phyloP scores from a whole-genome alignment of 495 filamentous ascomycete species.

The Hypoxylon fuscum region DNA sequence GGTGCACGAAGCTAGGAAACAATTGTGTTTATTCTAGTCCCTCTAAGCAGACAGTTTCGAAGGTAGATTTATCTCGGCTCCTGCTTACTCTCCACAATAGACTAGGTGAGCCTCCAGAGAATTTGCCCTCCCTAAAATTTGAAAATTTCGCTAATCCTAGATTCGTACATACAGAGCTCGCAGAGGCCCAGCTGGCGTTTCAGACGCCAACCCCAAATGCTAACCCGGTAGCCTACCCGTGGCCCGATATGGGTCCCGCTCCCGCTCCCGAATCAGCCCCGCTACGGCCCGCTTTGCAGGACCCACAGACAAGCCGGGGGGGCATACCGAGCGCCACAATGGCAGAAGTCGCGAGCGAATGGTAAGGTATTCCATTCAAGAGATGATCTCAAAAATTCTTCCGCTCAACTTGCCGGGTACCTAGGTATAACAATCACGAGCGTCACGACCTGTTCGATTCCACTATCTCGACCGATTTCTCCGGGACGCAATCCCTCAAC shows the following conservation, averaged over 20 bases:
- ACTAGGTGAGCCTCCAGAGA: constrained; percentile 17
- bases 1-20: constrained; percentile 42
- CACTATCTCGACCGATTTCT: constrained; percentile 1
- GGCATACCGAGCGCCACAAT: constrained; percentile 5
- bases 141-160: neutral
- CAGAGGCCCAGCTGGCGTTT: constrained; percentile 24
- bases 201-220: constrained; percentile 3
- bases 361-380: neutral
- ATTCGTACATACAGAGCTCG: constrained; percentile 14
- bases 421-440: neutral
- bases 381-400: neutral
- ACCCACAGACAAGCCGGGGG: neutral
- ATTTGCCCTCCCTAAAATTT: neutral
- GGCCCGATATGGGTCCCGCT: neutral
- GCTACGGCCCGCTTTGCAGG: neutral
- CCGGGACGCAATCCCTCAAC: constrained; percentile 8
- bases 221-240: neutral
- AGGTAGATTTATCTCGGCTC: constrained; percentile 16
- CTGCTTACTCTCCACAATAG: constrained; percentile 17
- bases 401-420: neutral
- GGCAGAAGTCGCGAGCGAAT: neutral
- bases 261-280: constrained; percentile 3
- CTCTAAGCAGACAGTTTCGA: constrained; percentile 18
- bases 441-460: neutral
- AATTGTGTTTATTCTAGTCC: constrained; percentile 24